Evolutionary conservation across 352 stramenopile species (phyloP).

Genomic region (Globisporangium mamillatum): DNA sequence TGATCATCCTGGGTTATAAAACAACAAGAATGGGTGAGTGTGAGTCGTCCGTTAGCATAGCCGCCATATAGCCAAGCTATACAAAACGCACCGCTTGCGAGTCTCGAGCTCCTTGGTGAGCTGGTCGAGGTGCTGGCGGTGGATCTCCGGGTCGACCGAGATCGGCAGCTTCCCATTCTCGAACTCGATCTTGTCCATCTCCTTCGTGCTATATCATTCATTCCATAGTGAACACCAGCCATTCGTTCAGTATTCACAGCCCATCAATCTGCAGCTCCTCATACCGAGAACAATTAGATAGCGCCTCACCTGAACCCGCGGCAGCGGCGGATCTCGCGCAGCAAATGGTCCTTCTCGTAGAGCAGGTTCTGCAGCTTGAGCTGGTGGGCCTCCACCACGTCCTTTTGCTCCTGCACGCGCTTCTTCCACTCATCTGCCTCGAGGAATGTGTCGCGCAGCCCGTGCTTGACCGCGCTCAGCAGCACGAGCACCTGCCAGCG

Average conservation of each 20-base stretch:
- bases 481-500: conserved; percentile 59
- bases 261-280: neutral
- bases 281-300: too few species aligned
- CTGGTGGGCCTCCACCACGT: conserved; percentile 70
- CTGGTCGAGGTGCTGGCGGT: conserved; percentile 63
- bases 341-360: conserved; percentile 81
- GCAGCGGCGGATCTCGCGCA: conserved; percentile 76
- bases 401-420: conserved; percentile 71
- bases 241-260: neutral
- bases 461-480: conserved; percentile 50
- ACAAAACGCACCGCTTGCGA: conserved; percentile 43
- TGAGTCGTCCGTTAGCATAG: neutral
- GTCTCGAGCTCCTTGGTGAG: conserved; percentile 62
- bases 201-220: conserved; percentile 42
- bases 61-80: neutral
- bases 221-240: neutral
- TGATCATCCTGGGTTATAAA: conserved; percentile 35
- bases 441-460: conserved; percentile 66
- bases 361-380: conserved; percentile 79
- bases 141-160: conserved; percentile 40
- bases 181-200: conserved; percentile 84
- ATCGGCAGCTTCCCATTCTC: conserved; percentile 51
- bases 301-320: conserved; percentile 43
- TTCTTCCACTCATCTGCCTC: conserved; percentile 58
- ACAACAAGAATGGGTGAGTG: neutral